Conservation (phyloP, 116 monocot genomes). For the Papilionanthe hybrid region DNA sequence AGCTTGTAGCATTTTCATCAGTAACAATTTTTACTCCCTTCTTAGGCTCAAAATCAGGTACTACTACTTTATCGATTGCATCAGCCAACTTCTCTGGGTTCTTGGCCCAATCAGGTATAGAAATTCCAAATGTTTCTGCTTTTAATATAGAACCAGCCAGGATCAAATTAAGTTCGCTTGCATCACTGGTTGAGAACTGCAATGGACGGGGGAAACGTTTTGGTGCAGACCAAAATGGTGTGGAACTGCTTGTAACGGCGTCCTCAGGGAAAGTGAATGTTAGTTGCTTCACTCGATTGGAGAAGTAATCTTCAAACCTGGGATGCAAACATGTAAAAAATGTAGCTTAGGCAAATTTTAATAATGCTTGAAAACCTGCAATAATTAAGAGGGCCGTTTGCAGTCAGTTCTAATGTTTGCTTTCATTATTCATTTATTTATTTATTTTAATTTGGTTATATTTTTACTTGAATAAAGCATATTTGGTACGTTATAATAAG, state of each 20-base stretch:
- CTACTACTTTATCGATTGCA: conserved; percentile 2
- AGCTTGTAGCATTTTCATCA: conserved; percentile 12
- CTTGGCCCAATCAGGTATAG: conserved; percentile 15
- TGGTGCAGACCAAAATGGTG: conserved; percentile 17
- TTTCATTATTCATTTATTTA: too few relatives aligned
- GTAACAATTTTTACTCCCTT: conserved; percentile 14
- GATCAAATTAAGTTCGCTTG: conserved; percentile 7
- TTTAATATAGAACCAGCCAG: conserved; percentile 17
- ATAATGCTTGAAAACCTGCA: background rate
- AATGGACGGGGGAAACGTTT: conserved; percentile 18
- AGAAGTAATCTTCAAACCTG: conserved; percentile 24
- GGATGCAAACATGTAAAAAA: background rate
- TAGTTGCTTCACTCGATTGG: conserved; percentile 20
- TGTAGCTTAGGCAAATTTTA: background rate
- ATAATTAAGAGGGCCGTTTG: background rate
- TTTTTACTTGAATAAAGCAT: too few relatives aligned
- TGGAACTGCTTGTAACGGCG: conserved; percentile 11
- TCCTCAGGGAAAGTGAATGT: conserved; percentile 23
- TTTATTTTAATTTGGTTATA: too few relatives aligned
- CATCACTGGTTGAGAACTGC: conserved; percentile 12
- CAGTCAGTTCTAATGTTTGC: too few relatives aligned
- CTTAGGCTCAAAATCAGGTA: conserved; percentile 15
- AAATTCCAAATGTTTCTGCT: conserved; percentile 17
- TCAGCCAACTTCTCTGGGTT: conserved; percentile 12
- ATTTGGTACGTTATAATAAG: too few relatives aligned